phyloP scores from a whole-genome alignment of 1,284 basidiomycete genomes.

The Ganoderma meredithae region DNA sequence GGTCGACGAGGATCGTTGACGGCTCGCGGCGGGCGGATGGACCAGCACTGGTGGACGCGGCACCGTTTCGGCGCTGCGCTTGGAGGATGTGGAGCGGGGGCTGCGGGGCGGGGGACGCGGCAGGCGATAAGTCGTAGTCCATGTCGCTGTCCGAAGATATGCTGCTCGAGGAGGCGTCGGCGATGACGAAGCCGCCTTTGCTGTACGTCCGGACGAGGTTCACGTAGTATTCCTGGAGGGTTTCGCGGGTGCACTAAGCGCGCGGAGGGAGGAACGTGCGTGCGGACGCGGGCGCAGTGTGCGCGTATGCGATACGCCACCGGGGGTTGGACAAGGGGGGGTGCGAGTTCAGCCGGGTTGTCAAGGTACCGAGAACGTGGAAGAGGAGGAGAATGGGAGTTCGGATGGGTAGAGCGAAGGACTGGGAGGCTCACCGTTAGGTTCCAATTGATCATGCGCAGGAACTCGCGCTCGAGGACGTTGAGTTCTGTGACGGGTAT shows the following conservation, averaged over 20 bases:
- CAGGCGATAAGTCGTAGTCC: constrained; percentile 63
- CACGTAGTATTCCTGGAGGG: constrained; percentile 85
- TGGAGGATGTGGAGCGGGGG: constrained; percentile 9
- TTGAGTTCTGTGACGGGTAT: constrained; percentile 91
- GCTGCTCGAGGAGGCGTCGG: constrained; percentile 50
- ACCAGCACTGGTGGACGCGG: constrained; percentile 16
- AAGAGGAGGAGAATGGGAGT: constrained; percentile 20
- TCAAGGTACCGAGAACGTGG: constrained; percentile 14
- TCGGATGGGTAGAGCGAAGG: constrained; percentile 32
- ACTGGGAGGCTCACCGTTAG: constrained; percentile 73
- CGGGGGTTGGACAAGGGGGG: constrained; percentile 13
- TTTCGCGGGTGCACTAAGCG: constrained; percentile 76
- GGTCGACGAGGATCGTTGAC: constrained; percentile 62
- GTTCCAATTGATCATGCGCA: constrained; percentile 90
- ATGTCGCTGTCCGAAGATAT: constrained; percentile 62
- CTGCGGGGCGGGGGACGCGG: constrained; percentile 52
- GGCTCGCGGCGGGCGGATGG: constrained; percentile 44
- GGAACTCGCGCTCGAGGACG: constrained; percentile 91
- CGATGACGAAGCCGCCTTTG: constrained; percentile 62
- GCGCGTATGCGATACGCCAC: neutral
- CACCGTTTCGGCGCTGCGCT: constrained; percentile 8
- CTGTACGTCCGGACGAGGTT: constrained; percentile 84
- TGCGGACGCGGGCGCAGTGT: neutral
- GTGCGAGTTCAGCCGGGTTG: constrained; percentile 22
- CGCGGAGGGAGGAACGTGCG: constrained; percentile 7